phyloP scores from a whole-genome alignment of 345 rosid species.

The Ceriops tagal region DNA sequence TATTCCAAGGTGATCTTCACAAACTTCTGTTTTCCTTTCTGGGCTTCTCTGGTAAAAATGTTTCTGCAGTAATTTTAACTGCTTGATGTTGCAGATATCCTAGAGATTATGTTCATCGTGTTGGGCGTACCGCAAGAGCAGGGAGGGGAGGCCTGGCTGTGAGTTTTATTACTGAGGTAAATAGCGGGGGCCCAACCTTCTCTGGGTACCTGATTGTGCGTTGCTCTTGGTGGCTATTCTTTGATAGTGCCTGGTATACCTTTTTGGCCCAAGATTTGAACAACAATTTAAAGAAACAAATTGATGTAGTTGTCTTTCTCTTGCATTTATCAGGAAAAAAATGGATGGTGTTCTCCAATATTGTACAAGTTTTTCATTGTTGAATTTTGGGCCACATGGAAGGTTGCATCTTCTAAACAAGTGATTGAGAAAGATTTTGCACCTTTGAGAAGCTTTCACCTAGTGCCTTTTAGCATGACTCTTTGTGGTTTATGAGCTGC shows the following conservation, averaged over 20 bases:
- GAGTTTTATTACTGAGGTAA: conserved; percentile 79
- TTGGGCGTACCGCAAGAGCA: conserved; percentile 98
- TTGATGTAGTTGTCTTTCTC: no score
- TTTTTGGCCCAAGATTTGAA: no score
- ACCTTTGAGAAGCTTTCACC: background rate
- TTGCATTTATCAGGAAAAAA: no score
- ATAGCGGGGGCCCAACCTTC: background rate
- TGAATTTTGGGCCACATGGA: no score
- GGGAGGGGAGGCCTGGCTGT: conserved; percentile 89
- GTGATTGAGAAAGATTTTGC: background rate
- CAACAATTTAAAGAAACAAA: no score
- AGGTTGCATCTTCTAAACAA: background rate
- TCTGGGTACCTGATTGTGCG: no score
- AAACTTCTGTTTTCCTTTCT: background rate
- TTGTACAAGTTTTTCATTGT: no score
- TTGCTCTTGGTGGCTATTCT: no score
- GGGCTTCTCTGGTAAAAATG: background rate
- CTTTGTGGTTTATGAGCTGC: no score
- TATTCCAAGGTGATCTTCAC: conserved; percentile 63
- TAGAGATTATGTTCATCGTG: conserved; percentile 95
- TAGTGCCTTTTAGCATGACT: no score
- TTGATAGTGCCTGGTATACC: no score
- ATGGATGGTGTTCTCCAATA: no score
- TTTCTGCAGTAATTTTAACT: conserved; percentile 11
- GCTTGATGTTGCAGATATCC: conserved; percentile 48